These are phyloP conservation scores for Spongiforma sp. DNA, from an alignment of 1,284 basidiomycete species.

Conservation along the genomic window DNA sequence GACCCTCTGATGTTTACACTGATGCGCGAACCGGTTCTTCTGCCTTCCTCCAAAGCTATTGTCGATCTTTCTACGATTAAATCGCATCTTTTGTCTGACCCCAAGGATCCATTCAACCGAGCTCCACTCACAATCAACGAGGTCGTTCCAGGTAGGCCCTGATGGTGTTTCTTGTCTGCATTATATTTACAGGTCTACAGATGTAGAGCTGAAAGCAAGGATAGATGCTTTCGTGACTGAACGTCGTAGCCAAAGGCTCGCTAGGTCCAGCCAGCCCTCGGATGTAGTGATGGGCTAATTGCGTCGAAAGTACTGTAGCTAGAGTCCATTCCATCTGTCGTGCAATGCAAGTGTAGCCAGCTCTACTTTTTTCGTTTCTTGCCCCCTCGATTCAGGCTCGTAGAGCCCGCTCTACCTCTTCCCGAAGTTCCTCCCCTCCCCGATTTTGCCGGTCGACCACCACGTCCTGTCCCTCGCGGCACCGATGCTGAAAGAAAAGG, in stretches of 20 bases:
- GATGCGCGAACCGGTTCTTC: conserved; percentile 95
- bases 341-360: conserved; percentile 11
- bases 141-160: conserved; percentile 66
- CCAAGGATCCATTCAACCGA: conserved; percentile 92
- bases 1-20: conserved; percentile 94
- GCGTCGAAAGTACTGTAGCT: conserved; percentile 10
- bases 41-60: conserved; percentile 84
- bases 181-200: conserved; percentile 37
- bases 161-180: not conserved
- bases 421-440: conserved; percentile 27
- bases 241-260: conserved; percentile 44
- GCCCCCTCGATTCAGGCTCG: conserved; percentile 25
- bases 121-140: conserved; percentile 81
- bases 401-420: conserved; percentile 34
- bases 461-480: conserved; percentile 29
- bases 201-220: conserved; percentile 63
- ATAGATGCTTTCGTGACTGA: conserved; percentile 67
- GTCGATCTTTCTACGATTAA: conserved; percentile 96
- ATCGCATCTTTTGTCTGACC: conserved; percentile 90
- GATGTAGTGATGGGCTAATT: conserved; percentile 37
- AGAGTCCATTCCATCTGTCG: conserved; percentile 1
- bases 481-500: conserved; percentile 20
- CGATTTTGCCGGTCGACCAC: conserved; percentile 32
- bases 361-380: conserved; percentile 40
- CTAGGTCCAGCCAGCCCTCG: conserved; percentile 22